Evolutionary conservation across 306 rosid species (phyloP), one percentile per base, ranked within the genome.

Genomic region (Acacia confusa): DNA sequence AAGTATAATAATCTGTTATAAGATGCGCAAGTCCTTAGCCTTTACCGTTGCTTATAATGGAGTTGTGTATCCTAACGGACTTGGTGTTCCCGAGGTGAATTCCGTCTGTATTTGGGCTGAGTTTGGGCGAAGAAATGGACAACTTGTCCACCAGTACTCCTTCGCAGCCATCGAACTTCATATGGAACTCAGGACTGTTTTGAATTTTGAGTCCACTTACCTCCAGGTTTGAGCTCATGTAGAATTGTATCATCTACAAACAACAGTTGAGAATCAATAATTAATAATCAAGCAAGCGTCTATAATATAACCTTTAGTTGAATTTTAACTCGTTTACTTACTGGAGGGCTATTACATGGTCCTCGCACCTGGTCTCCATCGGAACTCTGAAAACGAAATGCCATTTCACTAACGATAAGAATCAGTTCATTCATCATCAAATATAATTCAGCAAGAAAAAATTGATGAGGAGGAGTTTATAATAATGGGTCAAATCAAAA

Each of bases 41-140:
- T 27, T 68, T 88, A 93, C 99, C 98, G 64, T 95, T 95, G 91
- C 93, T 84, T 82, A 95, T 93, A 86, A 86, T 43, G 22, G 98
- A 74, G 88, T 95, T 80, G 81, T 88, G 88, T 70, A 95, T 93
- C 1, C 88, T 94, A 43, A 95, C 97, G 17, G 80, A 74, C 41
- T 70, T 89, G 0, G 97, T 90, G 87, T 88, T 81, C 81, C 90
- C 97, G 11, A 95, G 67, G 86, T 95, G 99, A 65, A 95, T 93
- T 72, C 99, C 99, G 82, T 95, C 99, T 3, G 97, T 95, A 66
- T 95, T 95, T 30, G 99, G 99, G 82, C 99, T 95, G 11, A 95
- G 97, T 83, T 92, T 91, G 0, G 99, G 99, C 1, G 99, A 90
- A 73, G 94, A 93, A 79, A 95, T 92, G 15, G 88, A 88, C 67